Base-by-base conservation (phyloP, 2,329 filamentous ascomycete genomes). In the Diaporthe vaccinii region DNA sequence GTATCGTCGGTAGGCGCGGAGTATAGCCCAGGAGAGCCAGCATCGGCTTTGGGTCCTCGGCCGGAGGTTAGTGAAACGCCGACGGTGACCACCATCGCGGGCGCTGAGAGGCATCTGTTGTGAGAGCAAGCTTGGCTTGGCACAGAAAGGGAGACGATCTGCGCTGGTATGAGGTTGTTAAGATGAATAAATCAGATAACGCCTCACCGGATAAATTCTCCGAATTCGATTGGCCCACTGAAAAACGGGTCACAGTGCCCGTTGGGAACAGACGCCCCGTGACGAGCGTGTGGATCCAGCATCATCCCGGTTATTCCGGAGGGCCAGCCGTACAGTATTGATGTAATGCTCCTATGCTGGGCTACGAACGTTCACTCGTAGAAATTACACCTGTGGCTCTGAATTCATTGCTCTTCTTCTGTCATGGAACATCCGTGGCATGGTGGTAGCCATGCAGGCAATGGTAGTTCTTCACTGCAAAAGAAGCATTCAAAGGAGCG, bases 221-320 rank as follows among this genome's bases (percentile, higher is more conserved):
- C 65, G 65, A 28, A 28, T 55, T 69, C 65, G 65, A 55, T 55
- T 69, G 65, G 49, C 31, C 49, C 65, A 31, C 65, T 53, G n/a
- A 41, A 39, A 55, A 41, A 41, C 65, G 34, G 49, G 65, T 41
- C 65, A 69, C 49, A 55, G 65, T 69, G 65, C 49, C 65, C 49
- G 49, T 69, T 69, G 65, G 22, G 65, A 69, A 55, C 49, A 55
- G 49, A 69, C 65, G 65, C 65, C 22, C 31, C 34, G 65, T 69
- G 49, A 69, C 65, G 15, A 55, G n/a, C n/a, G 9, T 41, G 2
- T 2, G 1, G 3, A 22, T 20, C 65, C 49, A 69, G 65, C 34
- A 69, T 41, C 1, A 69, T 55, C 65, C 65, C 22, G 31, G 65
- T 22, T 2, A 10, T 28, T 41, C 49, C 49, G 14, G 49, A 8